Conservation (phyloP, 1,284 basidiomycete species). For the Malassezia pachydermatis region DNA sequence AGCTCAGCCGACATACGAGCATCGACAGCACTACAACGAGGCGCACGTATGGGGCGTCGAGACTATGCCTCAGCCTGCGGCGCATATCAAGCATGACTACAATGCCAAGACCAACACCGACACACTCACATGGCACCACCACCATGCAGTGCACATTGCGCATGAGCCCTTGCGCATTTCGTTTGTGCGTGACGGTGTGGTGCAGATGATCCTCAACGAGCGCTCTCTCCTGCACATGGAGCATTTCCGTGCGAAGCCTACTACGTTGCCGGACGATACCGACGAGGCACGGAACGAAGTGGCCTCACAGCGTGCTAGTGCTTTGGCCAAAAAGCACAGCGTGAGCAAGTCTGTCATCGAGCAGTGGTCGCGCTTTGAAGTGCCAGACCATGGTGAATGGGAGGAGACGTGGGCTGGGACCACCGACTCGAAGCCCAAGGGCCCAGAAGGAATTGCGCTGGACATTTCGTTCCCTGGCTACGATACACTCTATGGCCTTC, state of each 20-base stretch:
- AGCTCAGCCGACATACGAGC: constrained; percentile 28
- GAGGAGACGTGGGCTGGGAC: constrained; percentile 77
- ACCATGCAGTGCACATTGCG: constrained; percentile 19
- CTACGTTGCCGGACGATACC: constrained; percentile 24
- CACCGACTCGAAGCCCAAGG: constrained; percentile 90
- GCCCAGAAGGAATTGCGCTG: constrained; percentile 86
- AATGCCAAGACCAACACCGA: constrained; percentile 5
- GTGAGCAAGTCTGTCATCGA: constrained; percentile 8
- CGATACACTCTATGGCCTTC: constrained; percentile 82
- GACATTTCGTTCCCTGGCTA: constrained; percentile 89
- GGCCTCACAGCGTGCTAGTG: constrained; percentile 20
- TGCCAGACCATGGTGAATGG: constrained; percentile 64
- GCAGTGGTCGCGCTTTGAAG: constrained; percentile 42
- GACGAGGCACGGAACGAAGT: constrained; percentile 21
- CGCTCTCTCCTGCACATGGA: constrained; percentile 90
- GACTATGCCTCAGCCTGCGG: constrained; percentile 25
- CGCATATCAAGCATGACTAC: constrained; percentile 4
- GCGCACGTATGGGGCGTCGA: constrained; percentile 37
- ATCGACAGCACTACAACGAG: constrained; percentile 39
- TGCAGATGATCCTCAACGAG: constrained; percentile 81
- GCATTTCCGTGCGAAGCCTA: constrained; percentile 58
- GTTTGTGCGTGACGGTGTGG: constrained; percentile 59
- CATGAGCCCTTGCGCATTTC: constrained; percentile 35
- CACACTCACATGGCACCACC: too few species aligned
- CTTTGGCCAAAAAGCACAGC: constrained; percentile 1